Percentiles rank a stretch among this genome's conserved stretches.
Evolutionary conservation across 768 basidiomycete species (phyloP).

Genomic region (Crepidotus variabilis): DNA sequence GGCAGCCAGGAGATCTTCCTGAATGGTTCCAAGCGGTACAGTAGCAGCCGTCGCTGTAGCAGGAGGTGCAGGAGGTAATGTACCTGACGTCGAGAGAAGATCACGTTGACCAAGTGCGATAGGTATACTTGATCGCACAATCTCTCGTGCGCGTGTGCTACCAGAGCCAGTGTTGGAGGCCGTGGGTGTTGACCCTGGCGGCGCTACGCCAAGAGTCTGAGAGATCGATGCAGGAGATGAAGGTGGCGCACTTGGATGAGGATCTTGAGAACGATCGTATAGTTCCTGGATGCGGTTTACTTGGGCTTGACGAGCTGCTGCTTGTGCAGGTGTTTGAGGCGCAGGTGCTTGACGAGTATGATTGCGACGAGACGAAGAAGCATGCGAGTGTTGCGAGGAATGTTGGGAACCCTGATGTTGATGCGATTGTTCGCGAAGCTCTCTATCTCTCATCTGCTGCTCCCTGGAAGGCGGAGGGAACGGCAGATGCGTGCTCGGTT

Average conservation of each 20-base stretch:
- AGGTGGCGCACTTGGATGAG: conserved; percentile 17
- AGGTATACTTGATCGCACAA: conserved; percentile 62
- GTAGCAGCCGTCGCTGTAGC: conserved; percentile 7
- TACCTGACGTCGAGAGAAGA: neutral
- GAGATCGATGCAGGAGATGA: conserved; percentile 11
- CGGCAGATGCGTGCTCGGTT: neutral
- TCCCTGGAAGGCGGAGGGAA: conserved; percentile 4
- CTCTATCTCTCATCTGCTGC: conserved; percentile 8
- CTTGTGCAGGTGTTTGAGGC: conserved; percentile 11
- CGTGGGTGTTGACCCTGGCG: conserved; percentile 1
- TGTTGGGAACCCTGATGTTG: too few species aligned
- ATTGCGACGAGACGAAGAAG: neutral
- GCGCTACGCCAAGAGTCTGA: conserved; percentile 2
- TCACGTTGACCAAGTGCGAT: conserved; percentile 31
- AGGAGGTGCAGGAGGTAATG: neutral
- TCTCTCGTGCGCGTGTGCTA: conserved; percentile 30
- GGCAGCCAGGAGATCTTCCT: conserved; percentile 8
- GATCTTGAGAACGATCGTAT: conserved; percentile 29
- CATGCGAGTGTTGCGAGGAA: neutral
- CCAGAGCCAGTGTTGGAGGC: neutral
- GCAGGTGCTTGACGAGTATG: conserved; percentile 1
- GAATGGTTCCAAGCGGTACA: conserved; percentile 23
- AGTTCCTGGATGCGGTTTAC: conserved; percentile 41
- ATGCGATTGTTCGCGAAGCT: conserved; percentile 1
- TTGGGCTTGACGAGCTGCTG: conserved; percentile 22